phyloP scores from a whole-genome alignment of 2,329 filamentous ascomycete species.

The Alternaria conjuncta region DNA sequence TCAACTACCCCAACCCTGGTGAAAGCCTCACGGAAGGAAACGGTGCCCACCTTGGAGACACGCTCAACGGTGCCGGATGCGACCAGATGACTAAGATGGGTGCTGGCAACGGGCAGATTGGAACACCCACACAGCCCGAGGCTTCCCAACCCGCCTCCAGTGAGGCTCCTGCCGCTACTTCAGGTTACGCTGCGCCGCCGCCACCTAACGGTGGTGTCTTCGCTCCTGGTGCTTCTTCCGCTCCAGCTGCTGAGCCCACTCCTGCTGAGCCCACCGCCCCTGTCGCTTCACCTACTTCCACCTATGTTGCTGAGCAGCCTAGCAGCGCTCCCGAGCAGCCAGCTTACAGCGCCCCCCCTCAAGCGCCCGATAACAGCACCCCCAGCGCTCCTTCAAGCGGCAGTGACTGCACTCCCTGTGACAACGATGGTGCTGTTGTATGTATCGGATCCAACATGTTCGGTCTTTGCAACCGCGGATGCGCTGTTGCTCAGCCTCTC shows the following conservation, averaged over 20 bases:
- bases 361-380: constrained; percentile 15
- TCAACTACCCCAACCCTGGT: constrained; percentile 74
- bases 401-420: constrained; percentile 45
- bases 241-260: constrained; percentile 13
- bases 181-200: neutral
- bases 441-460: constrained; percentile 53
- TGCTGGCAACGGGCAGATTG: constrained; percentile 38
- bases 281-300: neutral
- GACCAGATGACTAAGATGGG: constrained; percentile 29
- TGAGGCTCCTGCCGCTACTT: constrained; percentile 1
- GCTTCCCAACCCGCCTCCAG: constrained; percentile 5
- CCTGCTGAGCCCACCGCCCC: constrained; percentile 4
- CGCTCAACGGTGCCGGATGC: constrained; percentile 38
- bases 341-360: neutral
- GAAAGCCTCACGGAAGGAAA: constrained; percentile 49
- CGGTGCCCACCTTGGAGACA: constrained; percentile 40
- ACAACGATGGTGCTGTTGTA: constrained; percentile 50
- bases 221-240: constrained; percentile 42
- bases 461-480: constrained; percentile 54
- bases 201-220: constrained; percentile 19
- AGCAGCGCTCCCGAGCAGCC: constrained; percentile 12
- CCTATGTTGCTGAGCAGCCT: constrained; percentile 14
- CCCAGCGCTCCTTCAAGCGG: constrained; percentile 13
- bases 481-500: constrained; percentile 50
- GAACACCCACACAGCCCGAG: constrained; percentile 24